Conservation (phyloP, 805 yeast species). For the Saturnispora hagleri region DNA sequence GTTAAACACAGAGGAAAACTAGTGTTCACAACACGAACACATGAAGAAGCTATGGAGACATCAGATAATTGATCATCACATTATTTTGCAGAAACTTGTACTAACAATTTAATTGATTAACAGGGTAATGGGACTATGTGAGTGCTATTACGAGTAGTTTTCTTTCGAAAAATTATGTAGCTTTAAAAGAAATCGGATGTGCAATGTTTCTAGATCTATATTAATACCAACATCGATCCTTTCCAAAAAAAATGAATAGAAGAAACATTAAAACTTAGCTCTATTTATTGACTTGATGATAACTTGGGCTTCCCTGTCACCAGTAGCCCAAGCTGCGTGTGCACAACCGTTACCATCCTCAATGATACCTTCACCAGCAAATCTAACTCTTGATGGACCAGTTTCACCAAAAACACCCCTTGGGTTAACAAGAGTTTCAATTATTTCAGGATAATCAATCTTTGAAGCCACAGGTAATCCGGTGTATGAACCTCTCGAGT, state of each 20-base stretch:
- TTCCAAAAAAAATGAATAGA: constrained; percentile 23
- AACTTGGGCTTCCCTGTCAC: constrained; percentile 36
- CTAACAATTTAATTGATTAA: background rate
- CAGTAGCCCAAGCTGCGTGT: constrained; percentile 49
- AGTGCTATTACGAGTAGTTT: background rate
- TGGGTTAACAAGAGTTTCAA: constrained; percentile 31
- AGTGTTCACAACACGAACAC: background rate
- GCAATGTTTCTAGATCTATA: background rate
- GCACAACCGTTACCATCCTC: constrained; percentile 48
- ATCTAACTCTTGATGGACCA: constrained; percentile 33
- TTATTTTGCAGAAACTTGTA: background rate
- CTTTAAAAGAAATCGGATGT: background rate
- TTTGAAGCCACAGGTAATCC: constrained; percentile 26
- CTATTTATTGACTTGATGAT: constrained; percentile 18
- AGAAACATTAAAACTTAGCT: constrained; percentile 15
- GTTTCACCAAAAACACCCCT: constrained; percentile 30
- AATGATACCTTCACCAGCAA: constrained; percentile 50
- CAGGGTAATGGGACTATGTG: background rate
- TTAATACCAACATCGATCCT: background rate
- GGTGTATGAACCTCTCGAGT: constrained; percentile 38
- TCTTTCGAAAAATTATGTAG: background rate
- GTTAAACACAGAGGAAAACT: background rate
- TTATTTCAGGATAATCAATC: constrained; percentile 17
- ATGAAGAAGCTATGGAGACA: background rate
- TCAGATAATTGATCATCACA: background rate